phyloP scores from a whole-genome alignment of 768 basidiomycete species.

The Lactarius quietus region DNA sequence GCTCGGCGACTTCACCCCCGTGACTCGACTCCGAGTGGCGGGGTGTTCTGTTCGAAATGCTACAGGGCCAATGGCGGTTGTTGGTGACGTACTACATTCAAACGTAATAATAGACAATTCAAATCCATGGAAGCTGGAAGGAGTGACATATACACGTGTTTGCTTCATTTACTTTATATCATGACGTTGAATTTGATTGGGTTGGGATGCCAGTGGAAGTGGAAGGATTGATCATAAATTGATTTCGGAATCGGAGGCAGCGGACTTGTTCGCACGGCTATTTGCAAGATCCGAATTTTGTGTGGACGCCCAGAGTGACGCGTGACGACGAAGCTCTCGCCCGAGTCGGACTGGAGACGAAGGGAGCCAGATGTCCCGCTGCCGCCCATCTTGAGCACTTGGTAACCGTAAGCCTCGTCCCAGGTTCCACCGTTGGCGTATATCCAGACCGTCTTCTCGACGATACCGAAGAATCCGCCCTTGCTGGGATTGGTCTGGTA shows the following conservation, averaged over 20 bases:
- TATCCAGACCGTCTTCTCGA: too few relatives aligned
- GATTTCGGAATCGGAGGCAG: not conserved
- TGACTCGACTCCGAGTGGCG: not conserved
- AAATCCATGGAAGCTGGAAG: not conserved
- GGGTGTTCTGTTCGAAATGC: not conserved
- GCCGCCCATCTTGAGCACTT: too few relatives aligned
- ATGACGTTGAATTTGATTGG: constrained; percentile 4
- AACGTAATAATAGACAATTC: constrained; percentile 4
- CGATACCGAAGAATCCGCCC: too few relatives aligned
- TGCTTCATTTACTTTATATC: constrained; percentile 9
- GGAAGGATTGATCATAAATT: constrained; percentile 6
- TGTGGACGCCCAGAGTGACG: too few relatives aligned
- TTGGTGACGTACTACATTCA: constrained; percentile 13
- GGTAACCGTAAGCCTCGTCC: too few relatives aligned
- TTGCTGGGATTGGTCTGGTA: too few relatives aligned
- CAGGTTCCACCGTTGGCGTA: too few relatives aligned
- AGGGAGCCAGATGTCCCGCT: too few relatives aligned
- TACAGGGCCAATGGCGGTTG: constrained; percentile 9
- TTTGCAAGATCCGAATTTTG: not conserved
- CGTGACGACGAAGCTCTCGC: too few relatives aligned
- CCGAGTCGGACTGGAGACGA: too few relatives aligned
- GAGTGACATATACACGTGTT: constrained; percentile 8
- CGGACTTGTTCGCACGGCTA: constrained; percentile 10
- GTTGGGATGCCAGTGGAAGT: too few relatives aligned
- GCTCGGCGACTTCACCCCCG: not conserved